These are phyloP conservation scores for Pholiota molesta DNA, from an alignment of 768 basidiomycete genomes.

Conservation along the genomic window DNA sequence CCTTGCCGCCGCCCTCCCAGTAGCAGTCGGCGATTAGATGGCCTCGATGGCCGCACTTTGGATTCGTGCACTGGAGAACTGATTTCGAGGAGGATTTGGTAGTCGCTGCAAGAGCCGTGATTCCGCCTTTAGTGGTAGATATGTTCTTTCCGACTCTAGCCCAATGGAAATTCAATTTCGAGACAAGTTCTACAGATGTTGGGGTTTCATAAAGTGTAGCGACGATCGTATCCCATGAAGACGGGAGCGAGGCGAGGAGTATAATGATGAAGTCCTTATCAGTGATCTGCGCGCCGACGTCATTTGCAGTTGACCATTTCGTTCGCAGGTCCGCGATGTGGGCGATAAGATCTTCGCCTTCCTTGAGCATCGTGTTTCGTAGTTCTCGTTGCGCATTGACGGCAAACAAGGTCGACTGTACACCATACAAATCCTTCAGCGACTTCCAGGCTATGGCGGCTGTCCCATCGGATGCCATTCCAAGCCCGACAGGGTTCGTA, in stretches of 20 bases:
- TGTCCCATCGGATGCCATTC: constrained; percentile 16
- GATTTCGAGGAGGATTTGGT: not conserved
- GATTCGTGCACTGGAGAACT: constrained; percentile 16
- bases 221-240: constrained; percentile 23
- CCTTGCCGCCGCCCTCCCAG: constrained; percentile 36
- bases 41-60: constrained; percentile 20
- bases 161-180: constrained; percentile 6
- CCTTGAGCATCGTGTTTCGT: constrained; percentile 6
- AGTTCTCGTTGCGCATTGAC: constrained; percentile 1
- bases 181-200: constrained; percentile 16
- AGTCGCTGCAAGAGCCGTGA: not conserved
- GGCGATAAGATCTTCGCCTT: constrained; percentile 14
- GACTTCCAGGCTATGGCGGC: constrained; percentile 23
- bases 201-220: constrained; percentile 14
- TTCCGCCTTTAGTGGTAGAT: not conserved
- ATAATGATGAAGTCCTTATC: constrained; percentile 12
- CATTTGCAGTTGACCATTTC: constrained; percentile 18
- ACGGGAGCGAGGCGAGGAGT: constrained; percentile 11
- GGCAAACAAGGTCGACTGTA: constrained; percentile 12
- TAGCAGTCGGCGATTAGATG: constrained; percentile 33
- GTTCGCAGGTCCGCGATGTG: constrained; percentile 20
- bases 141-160: not conserved
- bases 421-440: constrained; percentile 10
- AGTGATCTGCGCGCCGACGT: constrained; percentile 18
- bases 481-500: constrained; percentile 13